Conservation (phyloP, 768 basidiomycete genomes). For the Pholiota microspora region DNA sequence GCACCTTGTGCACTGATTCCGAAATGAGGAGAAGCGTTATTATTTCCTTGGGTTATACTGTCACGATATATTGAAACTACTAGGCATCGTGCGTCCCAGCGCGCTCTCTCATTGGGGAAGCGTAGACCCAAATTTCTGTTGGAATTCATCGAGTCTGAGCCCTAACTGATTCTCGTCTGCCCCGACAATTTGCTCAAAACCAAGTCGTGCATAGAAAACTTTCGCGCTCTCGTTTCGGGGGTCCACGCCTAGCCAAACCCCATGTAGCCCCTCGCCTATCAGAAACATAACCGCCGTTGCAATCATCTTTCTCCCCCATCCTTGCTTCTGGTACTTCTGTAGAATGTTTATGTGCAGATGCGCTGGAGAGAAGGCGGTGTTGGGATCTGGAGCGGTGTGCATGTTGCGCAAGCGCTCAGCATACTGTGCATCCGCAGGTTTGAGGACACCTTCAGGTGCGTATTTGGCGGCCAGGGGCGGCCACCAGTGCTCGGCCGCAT, state of each 20-base stretch:
- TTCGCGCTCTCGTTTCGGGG: conserved; percentile 57
- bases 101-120: too few relatives aligned
- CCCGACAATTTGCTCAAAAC: conserved; percentile 57
- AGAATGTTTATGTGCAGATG: conserved; percentile 78
- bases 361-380: conserved; percentile 64
- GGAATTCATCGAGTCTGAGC: conserved; percentile 44
- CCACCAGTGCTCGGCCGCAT: conserved; percentile 62
- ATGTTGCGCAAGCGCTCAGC: conserved; percentile 39
- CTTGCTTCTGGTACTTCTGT: conserved; percentile 61
- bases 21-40: too few relatives aligned
- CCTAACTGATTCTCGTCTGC: conserved; percentile 52
- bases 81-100: too few relatives aligned
- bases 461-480: conserved; percentile 59
- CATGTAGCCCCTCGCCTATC: conserved; percentile 43
- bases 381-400: conserved; percentile 46
- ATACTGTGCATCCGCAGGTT: conserved; percentile 43
- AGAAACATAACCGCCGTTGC: conserved; percentile 52
- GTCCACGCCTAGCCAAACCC: conserved; percentile 71
- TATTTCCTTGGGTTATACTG: too few relatives aligned
- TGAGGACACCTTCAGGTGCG: conserved; percentile 32
- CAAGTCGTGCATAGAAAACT: conserved; percentile 59
- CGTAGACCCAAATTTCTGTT: not conserved
- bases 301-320: conserved; percentile 71
- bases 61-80: too few relatives aligned
- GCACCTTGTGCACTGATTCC: too few relatives aligned